A percentile compares a stretch with the other conserved stretches of the same genome.
Evolutionary conservation across 345 rosid genomes (phyloP).

Genomic region (Dimocarpus longan): DNA sequence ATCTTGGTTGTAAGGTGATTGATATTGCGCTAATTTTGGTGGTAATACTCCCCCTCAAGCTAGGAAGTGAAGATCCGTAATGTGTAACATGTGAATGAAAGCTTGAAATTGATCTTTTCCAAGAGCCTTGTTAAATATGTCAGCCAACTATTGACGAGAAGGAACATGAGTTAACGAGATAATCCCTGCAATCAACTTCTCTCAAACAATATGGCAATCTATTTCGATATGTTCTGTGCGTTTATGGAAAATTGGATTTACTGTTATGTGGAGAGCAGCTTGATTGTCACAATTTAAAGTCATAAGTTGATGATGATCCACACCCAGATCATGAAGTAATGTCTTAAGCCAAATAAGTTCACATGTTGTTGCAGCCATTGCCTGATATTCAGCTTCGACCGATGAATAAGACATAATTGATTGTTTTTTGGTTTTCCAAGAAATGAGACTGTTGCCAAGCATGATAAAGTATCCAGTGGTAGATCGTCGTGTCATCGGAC

Average conservation of each 20-base stretch:
- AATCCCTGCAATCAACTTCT: not conserved
- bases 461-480: not conserved
- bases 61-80: not conserved
- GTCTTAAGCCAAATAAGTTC: no score
- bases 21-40: no score
- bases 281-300: not conserved
- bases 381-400: not conserved
- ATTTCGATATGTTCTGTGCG: not conserved
- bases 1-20: no score
- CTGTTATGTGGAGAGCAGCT: not conserved
- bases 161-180: not conserved
- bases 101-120: not conserved
- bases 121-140: not conserved
- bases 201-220: not conserved
- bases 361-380: not conserved
- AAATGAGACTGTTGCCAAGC: not conserved
- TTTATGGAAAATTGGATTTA: not conserved
- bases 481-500: not conserved
- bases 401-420: not conserved
- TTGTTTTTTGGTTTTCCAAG: constrained; percentile 1
- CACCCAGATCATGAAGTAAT: not conserved
- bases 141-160: not conserved
- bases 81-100: not conserved
- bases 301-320: not conserved
- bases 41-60: no score